Base-by-base conservation (phyloP, 805 yeast genomes). In the Metahyphopichia silvanorum region DNA sequence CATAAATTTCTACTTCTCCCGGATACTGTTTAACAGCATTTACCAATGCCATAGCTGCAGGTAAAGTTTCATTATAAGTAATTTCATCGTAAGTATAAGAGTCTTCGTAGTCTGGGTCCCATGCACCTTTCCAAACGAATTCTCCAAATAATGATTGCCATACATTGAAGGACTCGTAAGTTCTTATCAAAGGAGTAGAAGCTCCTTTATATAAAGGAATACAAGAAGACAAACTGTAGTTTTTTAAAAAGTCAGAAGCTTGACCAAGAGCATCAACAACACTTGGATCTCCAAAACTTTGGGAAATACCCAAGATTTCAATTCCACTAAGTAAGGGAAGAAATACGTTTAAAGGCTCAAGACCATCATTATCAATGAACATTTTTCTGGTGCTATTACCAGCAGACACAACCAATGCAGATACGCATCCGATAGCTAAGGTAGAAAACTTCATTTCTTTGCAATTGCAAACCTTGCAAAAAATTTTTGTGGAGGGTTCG, bases 71-170 rank as follows among this genome's bases (percentile, higher is more conserved):
- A 24, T 56, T 46, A 38, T 57, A 56, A 6, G 53, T 48, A 31
- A 59, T 34, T 29, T 61, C 54, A 27, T 47, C 54, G 59, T 60
- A 56, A 25, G 44, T 37, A 46, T 57, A 62, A 2, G 46, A 4
- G 35, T 64, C 66, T 15, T 28, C 48, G 35, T 66, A 65, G 21
- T 21, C 31, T 11, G 57, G 46, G 18, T 55, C 53, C 44, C 47
- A 64, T 13, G 61, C 69, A 37, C 71, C 70, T 46, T 65, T 60
- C 71, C 72, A 65, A 8, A 60, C 65, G 4, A 64, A 49, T 11
- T 47, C 55, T 19, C 71, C 72, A 35, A 54, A 63, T 19, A 65
- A 42, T 6, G 43, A 37, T 46, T 61, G 60, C 66, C 69, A 64
- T 6, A 43, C 31, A 24, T 62, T 60, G 55, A 65, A 66, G 16